Evolutionary conservation across 1,284 basidiomycete species (phyloP), one percentile per base, ranked within the genome.

Genomic region (Irpex sp.): DNA sequence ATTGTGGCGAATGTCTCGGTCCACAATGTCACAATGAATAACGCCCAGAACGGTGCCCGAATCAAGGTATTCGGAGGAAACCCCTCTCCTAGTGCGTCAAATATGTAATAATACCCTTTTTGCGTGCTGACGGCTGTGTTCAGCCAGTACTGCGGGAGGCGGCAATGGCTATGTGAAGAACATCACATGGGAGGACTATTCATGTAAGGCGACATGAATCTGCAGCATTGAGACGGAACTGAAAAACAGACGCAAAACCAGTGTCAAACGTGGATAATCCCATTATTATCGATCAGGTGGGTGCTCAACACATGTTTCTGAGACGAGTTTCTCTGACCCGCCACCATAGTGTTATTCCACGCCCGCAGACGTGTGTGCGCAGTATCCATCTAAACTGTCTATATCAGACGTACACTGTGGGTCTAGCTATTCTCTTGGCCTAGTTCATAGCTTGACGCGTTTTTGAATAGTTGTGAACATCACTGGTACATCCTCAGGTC

Each of bases 61-160:
- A 88, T 89, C 72, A 89, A 89, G 72, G 84, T 85, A 2, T 88
- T 83, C 73, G 85, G 85, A 7, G 86, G 86, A 0, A 78, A 68
- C 54, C 70, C 72, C 1, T 58, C 63, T 50, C 67, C 72, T 0
- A 67, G 73, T 75, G 63, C 31, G 71, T 55, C 39, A 33, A 51
- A 57, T n/a, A 9, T 11, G 3, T 7, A 53, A 7, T 17, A 17
- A 9, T 3, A 5, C 3, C n/a, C 1, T 1, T 13, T 8, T 21
- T 31, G 21, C 5, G 21, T 13, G 17, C 43, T 43, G 31, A 55
- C 19, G 26, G 11, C 1, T 53, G 43, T 5, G 2, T 37, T 4
- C 58, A 75, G 72, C 65, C 55, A 74, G 72, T 60, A 75, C 72
- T 3, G 62, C 78, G 1, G 83, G 84, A 47, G 85, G 87, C 8